phyloP scores from a whole-genome alignment of 176 grass and related monocot species.

The Carex pumila region DNA sequence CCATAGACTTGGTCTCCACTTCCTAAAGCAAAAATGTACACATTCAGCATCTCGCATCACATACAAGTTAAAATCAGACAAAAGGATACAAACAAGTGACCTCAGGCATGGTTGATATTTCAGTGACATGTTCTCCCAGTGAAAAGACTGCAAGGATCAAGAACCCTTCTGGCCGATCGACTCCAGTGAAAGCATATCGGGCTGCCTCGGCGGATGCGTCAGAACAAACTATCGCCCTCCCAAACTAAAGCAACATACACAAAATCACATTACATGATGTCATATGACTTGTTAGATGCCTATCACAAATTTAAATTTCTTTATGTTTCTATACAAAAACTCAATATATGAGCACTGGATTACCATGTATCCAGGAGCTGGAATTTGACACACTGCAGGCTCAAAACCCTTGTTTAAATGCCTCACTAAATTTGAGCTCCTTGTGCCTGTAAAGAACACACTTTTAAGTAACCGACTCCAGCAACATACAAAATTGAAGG shows the following conservation, averaged over 20 bases:
- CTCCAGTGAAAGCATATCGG: slow-evolving; percentile 62
- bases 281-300: background rate
- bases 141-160: slow-evolving; percentile 50
- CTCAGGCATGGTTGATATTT: slow-evolving; percentile 36
- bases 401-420: slow-evolving; percentile 52
- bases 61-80: background rate
- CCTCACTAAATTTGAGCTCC: slow-evolving; percentile 68
- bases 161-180: slow-evolving; percentile 63
- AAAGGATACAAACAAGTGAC: background rate
- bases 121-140: slow-evolving; percentile 49
- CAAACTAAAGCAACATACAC: slow-evolving; percentile 34
- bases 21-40: too few species aligned
- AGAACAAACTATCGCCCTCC: slow-evolving; percentile 65
- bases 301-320: background rate
- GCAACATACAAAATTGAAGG: background rate
- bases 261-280: background rate
- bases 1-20: slow-evolving; percentile 34
- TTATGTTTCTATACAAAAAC: background rate
- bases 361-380: slow-evolving; percentile 85
- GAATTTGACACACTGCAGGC: slow-evolving; percentile 58
- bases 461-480: background rate
- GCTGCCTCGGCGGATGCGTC: slow-evolving; percentile 67
- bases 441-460: slow-evolving; percentile 34
- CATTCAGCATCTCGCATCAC: background rate
- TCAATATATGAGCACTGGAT: background rate